Conservation (phyloP, 306 rosid species). For the Sindora glabra region DNA sequence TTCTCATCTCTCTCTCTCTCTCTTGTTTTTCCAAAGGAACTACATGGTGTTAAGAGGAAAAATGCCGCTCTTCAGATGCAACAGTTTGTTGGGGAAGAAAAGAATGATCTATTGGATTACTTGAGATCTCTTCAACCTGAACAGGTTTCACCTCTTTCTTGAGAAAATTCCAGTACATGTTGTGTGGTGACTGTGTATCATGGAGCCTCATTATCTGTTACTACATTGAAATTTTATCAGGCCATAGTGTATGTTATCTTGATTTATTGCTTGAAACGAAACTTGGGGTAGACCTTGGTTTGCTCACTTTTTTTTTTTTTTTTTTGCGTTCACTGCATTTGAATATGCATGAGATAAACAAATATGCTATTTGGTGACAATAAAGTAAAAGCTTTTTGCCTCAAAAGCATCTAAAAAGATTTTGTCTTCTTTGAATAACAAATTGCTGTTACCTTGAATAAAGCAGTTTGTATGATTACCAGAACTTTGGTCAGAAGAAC, state of each 20-base stretch:
- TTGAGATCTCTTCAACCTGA: constrained; percentile 90
- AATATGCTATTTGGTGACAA: too few relatives aligned
- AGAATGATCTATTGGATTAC: constrained; percentile 87
- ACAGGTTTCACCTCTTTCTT: constrained; percentile 43
- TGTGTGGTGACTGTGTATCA: neutral
- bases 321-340: too few relatives aligned
- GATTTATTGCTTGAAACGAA: constrained; percentile 11
- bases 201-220: neutral
- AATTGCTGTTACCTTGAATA: too few relatives aligned
- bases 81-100: constrained; percentile 92
- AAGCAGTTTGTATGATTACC: neutral
- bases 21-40: constrained; percentile 50
- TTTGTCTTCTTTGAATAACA: too few relatives aligned
- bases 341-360: too few relatives aligned
- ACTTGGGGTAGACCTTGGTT: too few relatives aligned
- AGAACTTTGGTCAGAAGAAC: neutral
- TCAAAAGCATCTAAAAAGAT: too few relatives aligned
- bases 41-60: constrained; percentile 74
- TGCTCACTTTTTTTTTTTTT: too few relatives aligned
- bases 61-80: constrained; percentile 95
- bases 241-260: constrained; percentile 8
- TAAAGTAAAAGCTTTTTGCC: too few relatives aligned
- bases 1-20: constrained; percentile 7
- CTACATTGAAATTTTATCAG: neutral
- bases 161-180: neutral